Evolutionary conservation across 2,329 filamentous ascomycete genomes (phyloP).

Genomic region (Colletotrichum godetiae): DNA sequence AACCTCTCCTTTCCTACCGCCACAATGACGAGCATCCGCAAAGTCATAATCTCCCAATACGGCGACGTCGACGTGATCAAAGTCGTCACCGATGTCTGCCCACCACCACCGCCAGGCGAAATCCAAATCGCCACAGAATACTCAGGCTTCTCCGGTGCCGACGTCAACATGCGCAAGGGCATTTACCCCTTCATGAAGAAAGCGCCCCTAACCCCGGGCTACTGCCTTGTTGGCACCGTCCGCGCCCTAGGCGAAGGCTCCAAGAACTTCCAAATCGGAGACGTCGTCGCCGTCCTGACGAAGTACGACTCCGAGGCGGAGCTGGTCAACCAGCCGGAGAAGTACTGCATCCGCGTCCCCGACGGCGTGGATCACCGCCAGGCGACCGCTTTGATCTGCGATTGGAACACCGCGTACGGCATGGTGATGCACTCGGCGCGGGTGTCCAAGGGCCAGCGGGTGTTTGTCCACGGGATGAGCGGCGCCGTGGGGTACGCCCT

Average conservation of each 20-base stretch:
- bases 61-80: slow-evolving; percentile 52
- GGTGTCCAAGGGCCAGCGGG: slow-evolving; percentile 54
- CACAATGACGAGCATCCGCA: slow-evolving; percentile 49
- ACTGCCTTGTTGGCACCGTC: slow-evolving; percentile 58
- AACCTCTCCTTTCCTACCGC: neutral
- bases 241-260: slow-evolving; percentile 48
- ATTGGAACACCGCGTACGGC: slow-evolving; percentile 57
- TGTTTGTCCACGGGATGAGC: slow-evolving; percentile 64
- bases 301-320: slow-evolving; percentile 57
- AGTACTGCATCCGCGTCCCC: slow-evolving; percentile 56
- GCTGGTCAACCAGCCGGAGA: slow-evolving; percentile 58
- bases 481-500: slow-evolving; percentile 60
- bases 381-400: slow-evolving; percentile 54
- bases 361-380: slow-evolving; percentile 51
- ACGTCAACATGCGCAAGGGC: slow-evolving; percentile 62
- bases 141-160: slow-evolving; percentile 58
- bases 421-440: slow-evolving; percentile 51
- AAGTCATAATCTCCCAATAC: slow-evolving; percentile 56
- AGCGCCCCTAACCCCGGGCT: slow-evolving; percentile 61
- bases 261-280: slow-evolving; percentile 44
- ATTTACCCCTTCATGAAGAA: slow-evolving; percentile 57
- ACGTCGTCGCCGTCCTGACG: slow-evolving; percentile 49
- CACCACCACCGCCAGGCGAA: slow-evolving; percentile 53
- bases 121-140: slow-evolving; percentile 61
- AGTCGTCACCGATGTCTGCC: slow-evolving; percentile 47